A percentile compares a stretch with the other conserved stretches of the same genome.
These are phyloP conservation scores for Zalaria sp. DNA, from an alignment of 2,329 filamentous ascomycete species.

Conservation along the genomic window DNA sequence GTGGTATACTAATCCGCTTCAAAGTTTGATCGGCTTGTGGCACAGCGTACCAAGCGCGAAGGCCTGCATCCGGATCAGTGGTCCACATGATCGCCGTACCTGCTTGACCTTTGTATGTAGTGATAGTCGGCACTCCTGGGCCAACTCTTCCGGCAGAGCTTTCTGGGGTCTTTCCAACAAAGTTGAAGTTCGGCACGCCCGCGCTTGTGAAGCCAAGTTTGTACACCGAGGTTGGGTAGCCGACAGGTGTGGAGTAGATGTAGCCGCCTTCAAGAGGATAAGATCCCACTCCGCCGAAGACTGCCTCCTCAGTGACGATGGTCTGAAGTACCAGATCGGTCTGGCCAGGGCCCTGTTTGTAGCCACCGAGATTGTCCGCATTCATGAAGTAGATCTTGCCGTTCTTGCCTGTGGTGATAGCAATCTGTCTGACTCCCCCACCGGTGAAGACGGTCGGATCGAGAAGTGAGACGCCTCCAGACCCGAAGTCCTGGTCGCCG, in stretches of 20 bases:
- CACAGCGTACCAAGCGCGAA: constrained; percentile 26
- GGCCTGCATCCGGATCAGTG: constrained; percentile 23
- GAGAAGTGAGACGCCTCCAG: constrained; percentile 5
- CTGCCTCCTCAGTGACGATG: constrained; percentile 10
- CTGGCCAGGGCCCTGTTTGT: constrained; percentile 10
- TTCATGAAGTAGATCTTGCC: constrained; percentile 14
- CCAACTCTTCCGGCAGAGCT: constrained; percentile 15
- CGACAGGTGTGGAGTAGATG: constrained; percentile 17
- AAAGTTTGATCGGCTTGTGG: constrained; percentile 22
- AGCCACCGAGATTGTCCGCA: constrained; percentile 13
- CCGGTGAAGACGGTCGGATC: constrained; percentile 11
- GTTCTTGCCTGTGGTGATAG: constrained; percentile 17
- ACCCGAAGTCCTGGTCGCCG: constrained; percentile 35
- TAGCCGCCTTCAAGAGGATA: constrained; percentile 16
- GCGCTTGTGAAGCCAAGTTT: constrained; percentile 10
- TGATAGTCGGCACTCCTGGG: constrained; percentile 22
- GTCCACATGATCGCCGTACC: constrained; percentile 28
- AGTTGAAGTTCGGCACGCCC: constrained; percentile 14
- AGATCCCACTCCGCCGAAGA: constrained; percentile 12
- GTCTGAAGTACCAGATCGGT: constrained; percentile 13
- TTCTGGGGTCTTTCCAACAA: constrained; percentile 15
- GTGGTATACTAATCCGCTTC: constrained; percentile 20
- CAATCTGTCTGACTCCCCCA: constrained; percentile 11
- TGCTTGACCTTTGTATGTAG: constrained; percentile 20
- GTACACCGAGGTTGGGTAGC: constrained; percentile 16